These are phyloP conservation scores for Chalaropsis thielavioides DNA, from an alignment of 2,329 filamentous ascomycete genomes.

Conservation along the genomic window DNA sequence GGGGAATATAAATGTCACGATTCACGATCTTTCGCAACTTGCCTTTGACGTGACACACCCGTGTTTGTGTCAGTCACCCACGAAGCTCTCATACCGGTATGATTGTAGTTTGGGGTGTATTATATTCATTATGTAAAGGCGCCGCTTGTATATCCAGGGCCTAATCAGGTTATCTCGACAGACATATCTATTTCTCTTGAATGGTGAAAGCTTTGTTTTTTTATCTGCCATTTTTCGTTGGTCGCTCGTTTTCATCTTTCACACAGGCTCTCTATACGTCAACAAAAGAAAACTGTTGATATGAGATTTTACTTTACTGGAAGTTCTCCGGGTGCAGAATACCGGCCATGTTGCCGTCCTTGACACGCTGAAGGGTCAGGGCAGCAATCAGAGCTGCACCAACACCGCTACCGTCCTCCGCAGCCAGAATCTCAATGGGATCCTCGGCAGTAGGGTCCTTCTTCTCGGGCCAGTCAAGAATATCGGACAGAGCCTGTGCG, in stretches of 20 bases:
- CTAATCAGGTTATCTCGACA: neutral
- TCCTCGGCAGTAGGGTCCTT: slow-evolving; percentile 58
- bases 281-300: neutral
- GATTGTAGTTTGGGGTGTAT: neutral
- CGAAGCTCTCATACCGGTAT: too few relatives aligned
- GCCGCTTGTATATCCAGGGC: neutral
- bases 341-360: slow-evolving; percentile 47
- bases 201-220: neutral
- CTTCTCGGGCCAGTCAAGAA: slow-evolving; percentile 71
- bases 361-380: slow-evolving; percentile 49
- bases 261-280: neutral
- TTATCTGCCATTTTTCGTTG: neutral
- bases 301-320: slow-evolving; percentile 9
- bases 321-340: slow-evolving; percentile 53
- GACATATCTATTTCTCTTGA: neutral
- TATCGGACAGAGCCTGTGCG: slow-evolving; percentile 79
- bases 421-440: slow-evolving; percentile 72
- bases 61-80: neutral
- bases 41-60: neutral
- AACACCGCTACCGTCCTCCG: slow-evolving; percentile 74
- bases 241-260: neutral
- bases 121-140: neutral
- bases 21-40: slow-evolving; percentile 13
- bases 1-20: neutral
- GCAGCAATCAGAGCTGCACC: slow-evolving; percentile 87